Evolutionary conservation across 2,329 filamentous ascomycete genomes (phyloP), one percentile per base, ranked within the genome.

Genomic region (Trichophyton schoenleinii): DNA sequence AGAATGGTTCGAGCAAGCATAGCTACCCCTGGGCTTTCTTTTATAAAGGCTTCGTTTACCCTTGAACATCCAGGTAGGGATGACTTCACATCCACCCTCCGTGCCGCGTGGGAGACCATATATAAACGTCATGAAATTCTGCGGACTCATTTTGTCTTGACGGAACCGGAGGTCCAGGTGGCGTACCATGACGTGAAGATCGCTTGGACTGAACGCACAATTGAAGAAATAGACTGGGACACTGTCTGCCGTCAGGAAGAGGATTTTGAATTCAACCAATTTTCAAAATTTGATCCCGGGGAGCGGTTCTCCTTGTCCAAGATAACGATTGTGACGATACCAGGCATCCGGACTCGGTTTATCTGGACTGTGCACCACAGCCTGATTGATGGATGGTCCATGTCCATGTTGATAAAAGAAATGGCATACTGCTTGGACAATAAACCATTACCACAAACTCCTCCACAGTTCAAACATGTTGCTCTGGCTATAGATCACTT

Each of bases 1-100:
- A 38, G 57, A 41, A 25, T 58, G 36, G 57, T 44, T 38, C 57
- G 57, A 9, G 38, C 57, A 13, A 58, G 57, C 22, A 41, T 58
- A 20, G 57, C 36, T 5, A 58, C 38, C 18, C 57, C 57, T 15
- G 57, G 36, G 7, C 38, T 58, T 13, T 38, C 57, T 8, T 58
- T 41, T 42, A 44, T 58, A 20, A 58, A 38, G 38, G 25, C 57
- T 25, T 38, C 57, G 4, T 58, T 58, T 58, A 58, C 57, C 28
- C 44, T 58, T 13, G 57, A 58, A 4, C 57, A 58, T 38, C 57
- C 28, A 13, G 57, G 41, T 31, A 42, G 36, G 46, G 22, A 22
- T 15, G 34, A 38, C 57, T 58, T 58, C 41, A 28, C n/a, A n/a
- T 4, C 25, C 7, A 44, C n/a, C 41, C 11, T 44, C 0, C 15